Base-by-base conservation (phyloP, 1,139 yeast genomes). In the Saccharomycopsis phalli region DNA sequence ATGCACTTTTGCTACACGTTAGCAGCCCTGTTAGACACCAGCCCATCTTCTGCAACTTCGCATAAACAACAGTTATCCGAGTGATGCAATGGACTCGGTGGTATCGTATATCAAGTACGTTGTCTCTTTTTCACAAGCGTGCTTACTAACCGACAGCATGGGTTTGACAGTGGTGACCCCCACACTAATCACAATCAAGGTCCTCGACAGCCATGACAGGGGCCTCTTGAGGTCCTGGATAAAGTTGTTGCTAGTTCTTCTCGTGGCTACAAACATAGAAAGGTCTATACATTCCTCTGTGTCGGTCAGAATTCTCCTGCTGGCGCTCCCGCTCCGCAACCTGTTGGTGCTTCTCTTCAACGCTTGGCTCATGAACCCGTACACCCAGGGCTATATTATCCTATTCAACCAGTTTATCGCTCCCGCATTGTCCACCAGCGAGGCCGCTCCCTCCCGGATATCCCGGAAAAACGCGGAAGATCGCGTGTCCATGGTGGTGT, bases 381-480 rank as follows among this genome's bases (percentile, higher is more conserved):
- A 36, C 30, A 37, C 41, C 18, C 45, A 44, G 19, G 46, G 46
- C 11, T 44, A 41, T 23, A 28, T 42, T 25, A 29, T 44, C 2
- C 17, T 44, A 13, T 44, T 41, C 37, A 42, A 44, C 32, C 47
- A 42, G 19, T 38, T 44, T 16, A 22, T 44, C 18, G 37, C 28
- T 27, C 46, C 47, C 2, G 28, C 33, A 4, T 29, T 41, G 6
- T n/a, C 31, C 4, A 36, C 29, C 11, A 13, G 14, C n/a, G 30
- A 28, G n/a, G 7, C 8, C 19, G 8, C 25, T 22, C 25, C 6
- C 6, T 6, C 6, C 8, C 6, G 25, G 10, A 22, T 10, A 6
- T 10, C 8, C 10, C 8, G 29, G 14, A 26, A 26, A n/a, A 26
- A 6, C 13, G 21, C 4, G 11, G n/a, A 5, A 8, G 21, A 16